phyloP scores from a whole-genome alignment of 805 yeast species.

The Ogataea philodendri region DNA sequence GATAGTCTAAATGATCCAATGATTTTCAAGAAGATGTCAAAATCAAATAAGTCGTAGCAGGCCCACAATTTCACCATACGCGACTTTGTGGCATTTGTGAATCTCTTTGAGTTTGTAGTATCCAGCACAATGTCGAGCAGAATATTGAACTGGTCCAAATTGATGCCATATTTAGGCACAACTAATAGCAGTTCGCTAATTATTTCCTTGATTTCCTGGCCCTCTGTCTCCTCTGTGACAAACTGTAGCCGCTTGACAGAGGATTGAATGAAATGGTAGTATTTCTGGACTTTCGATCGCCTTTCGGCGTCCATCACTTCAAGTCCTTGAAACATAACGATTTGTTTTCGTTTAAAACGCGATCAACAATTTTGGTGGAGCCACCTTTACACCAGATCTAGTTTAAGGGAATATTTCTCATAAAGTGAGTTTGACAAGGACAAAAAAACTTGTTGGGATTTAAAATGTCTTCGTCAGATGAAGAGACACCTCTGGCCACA shows the following conservation, averaged over 20 bases:
- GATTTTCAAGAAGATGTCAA: slow-evolving; percentile 21
- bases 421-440: slow-evolving; percentile 1
- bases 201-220: slow-evolving; percentile 9
- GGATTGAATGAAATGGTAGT: slow-evolving; percentile 14
- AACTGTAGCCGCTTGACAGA: slow-evolving; percentile 6
- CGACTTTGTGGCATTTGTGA: slow-evolving; percentile 16
- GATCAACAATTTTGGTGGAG: slow-evolving; percentile 1
- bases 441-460: slow-evolving; percentile 5
- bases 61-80: slow-evolving; percentile 18
- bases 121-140: slow-evolving; percentile 24
- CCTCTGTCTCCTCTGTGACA: slow-evolving; percentile 1
- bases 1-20: slow-evolving; percentile 23
- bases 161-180: slow-evolving; percentile 28
- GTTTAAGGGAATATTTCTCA: too few relatives aligned
- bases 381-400: slow-evolving; percentile 8
- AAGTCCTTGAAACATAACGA: not conserved
- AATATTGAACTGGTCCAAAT: slow-evolving; percentile 16
- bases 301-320: not conserved
- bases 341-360: slow-evolving; percentile 12
- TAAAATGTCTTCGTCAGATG: slow-evolving; percentile 24
- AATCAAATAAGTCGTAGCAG: slow-evolving; percentile 26
- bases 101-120: slow-evolving; percentile 13
- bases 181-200: slow-evolving; percentile 21
- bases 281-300: slow-evolving; percentile 9
- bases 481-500: slow-evolving; percentile 16